A percentile compares a stretch with the other conserved stretches of the same genome.
These are phyloP conservation scores for Aspergillus arachidicola DNA, from an alignment of 2,329 filamentous ascomycete genomes.

Conservation along the genomic window DNA sequence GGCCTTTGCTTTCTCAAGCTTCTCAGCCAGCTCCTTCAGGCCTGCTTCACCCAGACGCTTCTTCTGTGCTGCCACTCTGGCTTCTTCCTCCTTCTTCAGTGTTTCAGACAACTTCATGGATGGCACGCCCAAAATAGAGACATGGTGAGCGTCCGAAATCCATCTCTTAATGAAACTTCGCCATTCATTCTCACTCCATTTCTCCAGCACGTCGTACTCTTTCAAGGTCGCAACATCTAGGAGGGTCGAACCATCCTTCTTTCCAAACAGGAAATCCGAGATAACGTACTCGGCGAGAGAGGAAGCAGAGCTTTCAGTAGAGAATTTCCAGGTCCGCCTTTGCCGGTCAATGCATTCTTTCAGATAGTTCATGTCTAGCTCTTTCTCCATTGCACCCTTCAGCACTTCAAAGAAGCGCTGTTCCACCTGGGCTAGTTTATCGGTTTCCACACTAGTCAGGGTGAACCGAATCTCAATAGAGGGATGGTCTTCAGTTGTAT, in stretches of 20 bases:
- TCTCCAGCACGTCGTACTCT: conserved; percentile 68
- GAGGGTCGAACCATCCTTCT: conserved; percentile 77
- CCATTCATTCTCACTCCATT: conserved; percentile 86
- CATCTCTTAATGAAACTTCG: conserved; percentile 77
- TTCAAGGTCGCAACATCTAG: conserved; percentile 56
- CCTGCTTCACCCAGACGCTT: conserved; percentile 80
- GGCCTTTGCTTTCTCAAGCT: conserved; percentile 78
- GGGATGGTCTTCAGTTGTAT: conserved; percentile 76
- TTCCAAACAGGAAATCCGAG: conserved; percentile 87
- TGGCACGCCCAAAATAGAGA: conserved; percentile 86
- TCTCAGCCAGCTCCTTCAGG: conserved; percentile 71
- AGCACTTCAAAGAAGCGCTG: conserved; percentile 82
- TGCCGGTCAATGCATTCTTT: conserved; percentile 83
- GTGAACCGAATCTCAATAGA: conserved; percentile 84
- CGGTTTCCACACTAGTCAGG: conserved; percentile 82
- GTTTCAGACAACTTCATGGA: conserved; percentile 77
- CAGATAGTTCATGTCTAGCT: conserved; percentile 88
- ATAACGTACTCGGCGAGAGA: conserved; percentile 87
- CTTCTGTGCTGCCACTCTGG: conserved; percentile 76
- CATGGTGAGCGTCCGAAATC: conserved; percentile 81
- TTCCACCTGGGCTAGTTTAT: conserved; percentile 81
- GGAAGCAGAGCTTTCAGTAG: conserved; percentile 76
- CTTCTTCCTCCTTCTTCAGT: conserved; percentile 79
- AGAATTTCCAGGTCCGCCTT: conserved; percentile 77
- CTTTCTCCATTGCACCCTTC: conserved; percentile 72